These are phyloP conservation scores for Mycena indigotica DNA, from an alignment of 768 basidiomycete species.

Conservation along the genomic window DNA sequence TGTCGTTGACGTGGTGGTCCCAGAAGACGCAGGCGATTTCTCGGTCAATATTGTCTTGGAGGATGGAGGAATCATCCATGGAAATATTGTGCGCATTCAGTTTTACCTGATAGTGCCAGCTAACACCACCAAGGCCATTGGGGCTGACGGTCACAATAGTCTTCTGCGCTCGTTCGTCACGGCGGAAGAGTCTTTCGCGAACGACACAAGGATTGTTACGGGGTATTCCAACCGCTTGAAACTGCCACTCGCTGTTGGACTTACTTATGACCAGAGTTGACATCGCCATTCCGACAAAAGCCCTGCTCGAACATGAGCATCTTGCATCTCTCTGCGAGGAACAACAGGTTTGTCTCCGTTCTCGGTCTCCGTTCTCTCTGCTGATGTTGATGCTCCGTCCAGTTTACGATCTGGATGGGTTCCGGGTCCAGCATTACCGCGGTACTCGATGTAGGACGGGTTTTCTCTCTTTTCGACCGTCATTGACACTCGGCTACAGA, in stretches of 20 bases:
- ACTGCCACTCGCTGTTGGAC: neutral
- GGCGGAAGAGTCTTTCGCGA: neutral
- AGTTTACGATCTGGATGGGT: conserved; percentile 20
- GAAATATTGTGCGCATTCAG: conserved; percentile 4
- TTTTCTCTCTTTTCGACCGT: too few relatives aligned
- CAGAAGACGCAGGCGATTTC: neutral
- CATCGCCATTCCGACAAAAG: conserved; percentile 12
- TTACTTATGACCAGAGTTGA: conserved; percentile 1
- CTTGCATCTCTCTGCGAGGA: conserved; percentile 6
- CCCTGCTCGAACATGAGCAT: conserved; percentile 4
- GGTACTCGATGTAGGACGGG: neutral
- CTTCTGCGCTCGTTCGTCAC: conserved; percentile 18
- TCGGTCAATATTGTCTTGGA: neutral
- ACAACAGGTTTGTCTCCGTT: conserved; percentile 1
- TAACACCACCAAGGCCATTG: conserved; percentile 9
- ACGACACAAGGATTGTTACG: conserved; percentile 2
- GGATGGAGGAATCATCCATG: neutral
- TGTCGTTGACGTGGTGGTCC: neutral
- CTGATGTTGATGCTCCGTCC: neutral
- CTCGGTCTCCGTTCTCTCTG: neutral
- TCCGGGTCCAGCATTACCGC: conserved; percentile 8
- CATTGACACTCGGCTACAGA: neutral
- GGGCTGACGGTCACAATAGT: conserved; percentile 41
- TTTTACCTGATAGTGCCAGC: neutral
- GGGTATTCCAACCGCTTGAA: neutral